Evolutionary conservation across 345 rosid species (phyloP), one percentile per base, ranked within the genome.

Genomic region (Melaleuca alternifolia): DNA sequence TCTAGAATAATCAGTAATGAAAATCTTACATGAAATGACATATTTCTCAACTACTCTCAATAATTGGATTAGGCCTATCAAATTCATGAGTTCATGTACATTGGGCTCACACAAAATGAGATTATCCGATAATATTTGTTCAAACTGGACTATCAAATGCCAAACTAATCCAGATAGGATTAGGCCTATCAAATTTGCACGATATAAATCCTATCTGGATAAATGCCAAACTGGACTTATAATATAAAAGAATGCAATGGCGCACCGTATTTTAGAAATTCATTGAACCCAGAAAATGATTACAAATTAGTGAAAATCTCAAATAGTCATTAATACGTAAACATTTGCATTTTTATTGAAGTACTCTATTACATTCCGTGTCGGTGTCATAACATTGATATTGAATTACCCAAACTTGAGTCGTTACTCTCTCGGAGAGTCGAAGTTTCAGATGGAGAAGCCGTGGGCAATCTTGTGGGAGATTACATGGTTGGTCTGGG

Each of bases 381-480:
- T 28, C 1, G 75, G 41, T 61, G 4, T 61, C 3, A 3, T 6
- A 28, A 3, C 7, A 28, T 61, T 61, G 41, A 61, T 14, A 15
- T 13, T 61, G 37, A 28, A 28, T 7, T 28, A 62, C 20, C 4
- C 10, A 18, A 61, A 61, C 37, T 61, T 6, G 75, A 28, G 20
- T 28, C 75, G 28, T 61, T 61, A 28, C 37, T 61, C 37, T 28
- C 10, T 61, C 28, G 41, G 0, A 61, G 10, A 61, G 2, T n/a
- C 5, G 5, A 61, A 61, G 9, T 14, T 61, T 61, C 41, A 61
- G 5, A 3, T 3, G 21, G 75, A 28, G 20, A 61, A 61, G 37
- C 76, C 3, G 0, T 1, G 8, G 11, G 4, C 10, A 0, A 28
- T 61, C 75, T 61, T 14, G 20, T 13, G 20, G 20, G 75, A 5